Evolutionary conservation across 1,139 yeast genomes (phyloP).

Genomic region (Sugiyamaella grinbergsii): DNA sequence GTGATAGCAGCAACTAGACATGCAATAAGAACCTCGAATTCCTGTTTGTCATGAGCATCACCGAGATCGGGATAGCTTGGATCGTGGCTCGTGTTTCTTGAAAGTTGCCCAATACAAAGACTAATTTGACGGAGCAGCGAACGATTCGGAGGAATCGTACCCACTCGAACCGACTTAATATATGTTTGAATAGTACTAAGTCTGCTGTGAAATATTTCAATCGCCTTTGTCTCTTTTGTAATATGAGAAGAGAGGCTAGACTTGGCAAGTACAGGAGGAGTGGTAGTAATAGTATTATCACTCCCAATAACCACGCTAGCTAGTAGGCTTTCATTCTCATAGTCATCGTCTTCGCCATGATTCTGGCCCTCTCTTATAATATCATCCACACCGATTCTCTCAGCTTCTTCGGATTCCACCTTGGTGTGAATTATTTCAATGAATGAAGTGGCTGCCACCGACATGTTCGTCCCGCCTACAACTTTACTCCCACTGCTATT

Average conservation of each 20-base stretch:
- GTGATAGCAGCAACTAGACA: constrained; percentile 33
- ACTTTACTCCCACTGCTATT: constrained; percentile 27
- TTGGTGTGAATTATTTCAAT: constrained; percentile 24
- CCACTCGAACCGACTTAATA: constrained; percentile 30
- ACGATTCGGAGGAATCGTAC: constrained; percentile 30
- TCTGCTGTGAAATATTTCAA: constrained; percentile 37
- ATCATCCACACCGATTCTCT: constrained; percentile 43
- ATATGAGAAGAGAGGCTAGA: constrained; percentile 32
- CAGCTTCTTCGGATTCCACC: constrained; percentile 43
- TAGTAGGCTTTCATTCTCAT: constrained; percentile 17
- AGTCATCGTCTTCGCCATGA: constrained; percentile 12
- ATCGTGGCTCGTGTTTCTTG: constrained; percentile 7
- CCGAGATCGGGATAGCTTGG: constrained; percentile 8
- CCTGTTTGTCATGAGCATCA: constrained; percentile 29
- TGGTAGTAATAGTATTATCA: neutral
- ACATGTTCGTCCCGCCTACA: too few species aligned
- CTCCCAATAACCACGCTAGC: too few species aligned
- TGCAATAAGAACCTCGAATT: constrained; percentile 33
- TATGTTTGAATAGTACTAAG: constrained; percentile 35
- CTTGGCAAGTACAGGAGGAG: neutral
- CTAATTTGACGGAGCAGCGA: constrained; percentile 35
- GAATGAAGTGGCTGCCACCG: constrained; percentile 6
- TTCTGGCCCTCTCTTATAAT: constrained; percentile 33
- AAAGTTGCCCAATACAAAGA: constrained; percentile 27
- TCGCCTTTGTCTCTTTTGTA: constrained; percentile 39